These are phyloP conservation scores for Fusarium ramigenum DNA, from an alignment of 2,329 filamentous ascomycete species.

Conservation along the genomic window DNA sequence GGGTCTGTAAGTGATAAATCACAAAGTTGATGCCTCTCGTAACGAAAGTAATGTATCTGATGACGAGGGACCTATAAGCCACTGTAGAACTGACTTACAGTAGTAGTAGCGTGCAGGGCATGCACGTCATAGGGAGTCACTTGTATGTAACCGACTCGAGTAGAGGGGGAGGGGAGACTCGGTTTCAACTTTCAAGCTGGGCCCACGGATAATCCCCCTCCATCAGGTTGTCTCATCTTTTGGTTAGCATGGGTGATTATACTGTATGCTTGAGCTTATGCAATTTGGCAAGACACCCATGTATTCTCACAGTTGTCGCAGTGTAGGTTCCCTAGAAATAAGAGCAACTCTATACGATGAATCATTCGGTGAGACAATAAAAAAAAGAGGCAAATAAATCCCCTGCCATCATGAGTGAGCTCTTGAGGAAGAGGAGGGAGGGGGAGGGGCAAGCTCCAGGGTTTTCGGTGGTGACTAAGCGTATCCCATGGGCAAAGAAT, in stretches of 20 bases:
- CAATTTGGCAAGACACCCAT: background rate
- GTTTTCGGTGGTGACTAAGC: conserved; percentile 23
- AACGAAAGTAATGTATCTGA: background rate
- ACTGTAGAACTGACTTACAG: background rate
- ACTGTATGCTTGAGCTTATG: background rate
- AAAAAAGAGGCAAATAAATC: background rate
- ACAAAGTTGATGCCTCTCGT: background rate
- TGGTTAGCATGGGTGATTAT: background rate
- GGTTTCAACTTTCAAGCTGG: conserved; percentile 33
- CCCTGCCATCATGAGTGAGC: background rate
- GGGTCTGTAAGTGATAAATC: background rate
- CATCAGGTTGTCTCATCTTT: background rate
- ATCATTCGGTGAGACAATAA: background rate
- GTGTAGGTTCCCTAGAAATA: background rate
- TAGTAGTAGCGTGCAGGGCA: background rate
- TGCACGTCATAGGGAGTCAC: conserved; percentile 32
- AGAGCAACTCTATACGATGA: background rate
- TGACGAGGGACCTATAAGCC: background rate
- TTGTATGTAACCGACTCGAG: conserved; percentile 12
- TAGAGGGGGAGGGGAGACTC: conserved; percentile 8
- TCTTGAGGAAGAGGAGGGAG: conserved; percentile 4
- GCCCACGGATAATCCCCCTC: conserved; percentile 23
- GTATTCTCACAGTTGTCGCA: background rate
- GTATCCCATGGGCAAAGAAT: background rate
- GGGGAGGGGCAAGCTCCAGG: conserved; percentile 19